A percentile compares a stretch with the other conserved stretches of the same genome.
Evolutionary conservation across 2,329 filamentous ascomycete genomes (phyloP).

Genomic region (Periconia digitata): DNA sequence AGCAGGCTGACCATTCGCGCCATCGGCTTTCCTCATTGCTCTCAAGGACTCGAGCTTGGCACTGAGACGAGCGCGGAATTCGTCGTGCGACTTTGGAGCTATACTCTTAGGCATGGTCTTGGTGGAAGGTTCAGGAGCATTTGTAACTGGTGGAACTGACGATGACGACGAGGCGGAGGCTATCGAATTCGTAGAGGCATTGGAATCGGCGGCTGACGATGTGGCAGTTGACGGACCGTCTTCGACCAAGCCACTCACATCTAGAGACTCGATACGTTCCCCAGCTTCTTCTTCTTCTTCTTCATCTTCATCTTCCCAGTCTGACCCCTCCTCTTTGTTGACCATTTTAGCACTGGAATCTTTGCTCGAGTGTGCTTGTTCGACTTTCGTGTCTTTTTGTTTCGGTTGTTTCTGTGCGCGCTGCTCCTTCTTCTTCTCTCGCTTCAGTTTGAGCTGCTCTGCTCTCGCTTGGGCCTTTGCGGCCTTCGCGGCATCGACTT

Average conservation of each 20-base stretch:
- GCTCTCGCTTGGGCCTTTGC: conserved; percentile 43
- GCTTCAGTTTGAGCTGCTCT: conserved; percentile 48
- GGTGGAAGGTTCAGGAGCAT: conserved; percentile 27
- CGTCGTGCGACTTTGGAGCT: conserved; percentile 62
- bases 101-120: conserved; percentile 33
- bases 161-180: conserved; percentile 49
- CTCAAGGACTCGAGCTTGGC: conserved; percentile 84
- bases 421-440: conserved; percentile 51
- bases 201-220: conserved; percentile 35
- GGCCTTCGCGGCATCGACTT: conserved; percentile 37
- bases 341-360: conserved; percentile 22
- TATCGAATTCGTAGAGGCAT: conserved; percentile 45
- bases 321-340: conserved; percentile 29
- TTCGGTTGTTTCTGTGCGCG: conserved; percentile 43
- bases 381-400: conserved; percentile 31
- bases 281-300: conserved; percentile 25
- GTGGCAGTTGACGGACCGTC: conserved; percentile 38
- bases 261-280: conserved; percentile 30
- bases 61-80: conserved; percentile 75
- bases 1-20: conserved; percentile 76
- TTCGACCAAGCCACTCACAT: conserved; percentile 41
- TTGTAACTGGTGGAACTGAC: conserved; percentile 47
- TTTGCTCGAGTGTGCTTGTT: conserved; percentile 32
- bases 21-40: conserved; percentile 83
- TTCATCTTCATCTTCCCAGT: conserved; percentile 31